Base-by-base conservation (phyloP, 139 green algal genomes). In the Tetradesmus obliquus region DNA sequence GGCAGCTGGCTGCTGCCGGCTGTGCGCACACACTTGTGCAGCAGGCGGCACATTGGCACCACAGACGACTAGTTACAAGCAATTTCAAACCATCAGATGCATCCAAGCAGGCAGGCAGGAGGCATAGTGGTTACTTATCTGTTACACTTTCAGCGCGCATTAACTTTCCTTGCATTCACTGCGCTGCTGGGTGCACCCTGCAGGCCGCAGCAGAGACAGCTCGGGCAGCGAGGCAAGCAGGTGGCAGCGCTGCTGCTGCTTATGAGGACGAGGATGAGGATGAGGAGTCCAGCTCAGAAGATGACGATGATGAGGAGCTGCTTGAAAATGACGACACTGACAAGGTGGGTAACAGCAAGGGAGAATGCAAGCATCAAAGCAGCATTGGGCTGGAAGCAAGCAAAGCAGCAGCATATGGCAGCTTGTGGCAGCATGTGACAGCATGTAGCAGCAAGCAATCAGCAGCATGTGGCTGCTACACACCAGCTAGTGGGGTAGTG, bases 121-220 rank as follows among this genome's bases (percentile, higher is more conserved):
- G 32, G 32, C 32, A 45, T 45, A 45, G 32, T 45, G 32, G 32
- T 45, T 45, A 45, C 32, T 45, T 45, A 45, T 45, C 32, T 45
- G 32, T 45, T 45, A 45, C 32, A 45, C 32, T 45, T 45, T 45
- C 32, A 45, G 32, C 32, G 32, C 32, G 32, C 32, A 45, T 45
- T 45, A 45, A 45, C 32, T 45, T 45, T 45, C 32, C 32, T 45
- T 45, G 32, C 32, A 45, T 45, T 45, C 32, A 24, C 66, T 74
- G 82, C 32, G 20, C 71, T 12, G 54, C 24, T 6, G 22, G 22
- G 15, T 12, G 19, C 60, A 71, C 15, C 66, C 66, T 53, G 74
- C 87, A 92, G 88, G 88, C 80, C 22, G 81, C 82, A 84, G 45
- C 51, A 85, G 62, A 82, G 58, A 60, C 89, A 88, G 60, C 81